Conservation (phyloP, 1,284 basidiomycete species). For the Microbotryum silenes-acaulis region DNA sequence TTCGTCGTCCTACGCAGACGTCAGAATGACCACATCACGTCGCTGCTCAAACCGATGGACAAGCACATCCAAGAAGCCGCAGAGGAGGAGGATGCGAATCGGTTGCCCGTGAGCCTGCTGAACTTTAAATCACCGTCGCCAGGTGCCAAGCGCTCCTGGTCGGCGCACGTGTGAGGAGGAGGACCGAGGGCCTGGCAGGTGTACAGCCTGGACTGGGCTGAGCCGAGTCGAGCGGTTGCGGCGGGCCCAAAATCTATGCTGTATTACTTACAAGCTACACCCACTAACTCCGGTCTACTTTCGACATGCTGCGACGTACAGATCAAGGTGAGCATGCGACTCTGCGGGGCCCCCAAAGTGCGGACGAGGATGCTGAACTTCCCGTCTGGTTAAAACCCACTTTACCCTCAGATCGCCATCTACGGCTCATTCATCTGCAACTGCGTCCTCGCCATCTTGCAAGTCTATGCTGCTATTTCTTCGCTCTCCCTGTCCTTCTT, state of each 20-base stretch:
- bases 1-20: constrained; percentile 39
- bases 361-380: constrained; percentile 45
- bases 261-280: background rate
- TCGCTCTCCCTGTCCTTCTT: constrained; percentile 78
- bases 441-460: constrained; percentile 46
- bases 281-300: background rate
- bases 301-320: constrained; percentile 29
- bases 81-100: constrained; percentile 55
- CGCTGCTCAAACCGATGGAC: constrained; percentile 80
- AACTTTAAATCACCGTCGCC: background rate
- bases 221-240: background rate
- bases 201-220: background rate
- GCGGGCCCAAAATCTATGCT: background rate
- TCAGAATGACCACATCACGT: constrained; percentile 81
- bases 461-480: constrained; percentile 69
- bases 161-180: background rate
- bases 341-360: too few relatives aligned
- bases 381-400: constrained; percentile 45
- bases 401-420: constrained; percentile 55
- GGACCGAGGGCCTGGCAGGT: too few relatives aligned
- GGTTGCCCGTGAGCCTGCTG: constrained; percentile 52
- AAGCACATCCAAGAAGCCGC: constrained; percentile 68
- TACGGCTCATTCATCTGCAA: constrained; percentile 74
- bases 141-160: background rate
- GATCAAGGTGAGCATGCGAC: constrained; percentile 17